Percentiles rank a stretch among this genome's conserved stretches.
Conservation (phyloP, 768 basidiomycete species). For the Suillus lakei region DNA sequence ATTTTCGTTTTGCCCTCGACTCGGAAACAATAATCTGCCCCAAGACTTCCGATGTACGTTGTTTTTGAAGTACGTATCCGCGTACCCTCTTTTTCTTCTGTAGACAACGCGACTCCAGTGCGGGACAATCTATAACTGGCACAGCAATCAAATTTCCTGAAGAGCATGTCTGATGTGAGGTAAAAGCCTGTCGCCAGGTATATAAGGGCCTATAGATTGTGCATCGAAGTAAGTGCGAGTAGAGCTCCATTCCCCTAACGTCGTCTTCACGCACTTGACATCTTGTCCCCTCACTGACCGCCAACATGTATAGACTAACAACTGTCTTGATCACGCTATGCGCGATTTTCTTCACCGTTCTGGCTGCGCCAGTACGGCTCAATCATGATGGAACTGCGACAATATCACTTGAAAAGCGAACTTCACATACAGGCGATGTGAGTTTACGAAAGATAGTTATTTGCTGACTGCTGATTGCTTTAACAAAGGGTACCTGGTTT, state of each 20-base stretch:
- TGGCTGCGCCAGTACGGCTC: conserved; percentile 44
- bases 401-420: conserved; percentile 51
- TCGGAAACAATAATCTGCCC: conserved; percentile 25
- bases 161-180: conserved; percentile 28
- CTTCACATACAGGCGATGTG: conserved; percentile 61
- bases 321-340: conserved; percentile 44
- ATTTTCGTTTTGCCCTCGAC: conserved; percentile 19
- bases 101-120: conserved; percentile 35
- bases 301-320: conserved; percentile 24
- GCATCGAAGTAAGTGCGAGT: neutral
- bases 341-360: conserved; percentile 43
- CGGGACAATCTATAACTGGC: conserved; percentile 25
- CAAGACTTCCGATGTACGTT: conserved; percentile 19
- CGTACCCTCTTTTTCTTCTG: conserved; percentile 23
- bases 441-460: conserved; percentile 25
- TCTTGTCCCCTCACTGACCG: neutral
- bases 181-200: conserved; percentile 29
- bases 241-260: conserved; percentile 4
- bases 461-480: neutral
- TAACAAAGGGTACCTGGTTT: conserved; percentile 69
- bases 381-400: conserved; percentile 25
- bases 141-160: conserved; percentile 28
- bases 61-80: conserved; percentile 12
- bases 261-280: neutral
- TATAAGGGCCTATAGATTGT: conserved; percentile 26